Base-by-base conservation (phyloP, 306 rosid genomes). In the Biancaea sappan region DNA sequence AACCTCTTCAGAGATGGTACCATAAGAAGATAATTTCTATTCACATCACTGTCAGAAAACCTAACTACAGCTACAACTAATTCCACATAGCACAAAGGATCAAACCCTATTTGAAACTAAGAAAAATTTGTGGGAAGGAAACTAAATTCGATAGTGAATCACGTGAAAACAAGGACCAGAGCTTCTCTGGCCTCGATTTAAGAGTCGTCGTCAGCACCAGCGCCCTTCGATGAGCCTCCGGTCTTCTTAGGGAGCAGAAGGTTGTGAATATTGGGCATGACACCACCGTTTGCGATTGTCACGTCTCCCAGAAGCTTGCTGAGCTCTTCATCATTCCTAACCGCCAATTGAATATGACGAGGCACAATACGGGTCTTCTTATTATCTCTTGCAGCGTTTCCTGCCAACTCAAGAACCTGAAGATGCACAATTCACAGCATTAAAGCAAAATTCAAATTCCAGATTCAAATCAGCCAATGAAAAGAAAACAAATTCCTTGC, bases 231-330 rank as follows among this genome's bases (percentile, higher is more conserved):
- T 1, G 97, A 83, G 24, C 82, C 25, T 0, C 98, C 96, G 0
- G 86, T 10, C 76, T 94, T 94, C 91, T 94, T 94, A 0, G 97
- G 97, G 2, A 94, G 90, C 0, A 94, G 86, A 2, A 90, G 73
- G 50, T 86, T 90, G 86, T 94, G 97, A 69, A 94, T 94, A 83
- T 94, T 94, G 9, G 99, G 95, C 97, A 87, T 94, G 4, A 94
- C 99, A 54, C 97, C 96, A 11, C 99, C 97, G 9, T 90, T 94
- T 0, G 96, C 96, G 37, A 94, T 94, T 0, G 96, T 94, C n/a
- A 94, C 97, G 58, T 90, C 91, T 0, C 92, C 95, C 6, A 94
- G 84, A 75, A 94, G 96, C 84, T 92, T 94, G 85, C 95, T 94
- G n/a, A 94, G 80, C 29, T 94, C 97, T 46, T 94, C 99, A 4